phyloP scores from a whole-genome alignment of 371 early-diverging fungal species.

The Modicella reniformis region DNA sequence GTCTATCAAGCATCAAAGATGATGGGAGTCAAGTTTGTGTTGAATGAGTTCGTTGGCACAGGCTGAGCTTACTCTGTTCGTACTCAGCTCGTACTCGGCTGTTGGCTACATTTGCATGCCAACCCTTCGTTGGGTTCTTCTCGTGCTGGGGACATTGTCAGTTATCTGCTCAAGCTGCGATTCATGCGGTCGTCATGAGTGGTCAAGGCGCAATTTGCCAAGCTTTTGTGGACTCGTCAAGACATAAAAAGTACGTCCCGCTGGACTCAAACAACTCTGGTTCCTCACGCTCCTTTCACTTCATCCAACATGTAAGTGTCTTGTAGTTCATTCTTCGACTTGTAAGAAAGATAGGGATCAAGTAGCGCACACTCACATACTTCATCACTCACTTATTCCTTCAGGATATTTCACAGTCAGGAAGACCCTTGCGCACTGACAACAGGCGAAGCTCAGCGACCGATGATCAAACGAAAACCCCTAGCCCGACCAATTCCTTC shows the following conservation, averaged over 20 bases:
- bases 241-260: slow-evolving; percentile 45
- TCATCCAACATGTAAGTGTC: too few species aligned
- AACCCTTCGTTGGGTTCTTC: slow-evolving; percentile 88
- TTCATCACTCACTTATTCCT: too few species aligned
- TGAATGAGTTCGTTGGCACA: slow-evolving; percentile 87
- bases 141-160: slow-evolving; percentile 79
- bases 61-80: slow-evolving; percentile 14
- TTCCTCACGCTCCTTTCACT: background rate
- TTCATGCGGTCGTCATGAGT: slow-evolving; percentile 86
- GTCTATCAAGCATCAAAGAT: slow-evolving; percentile 83
- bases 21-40: slow-evolving; percentile 86
- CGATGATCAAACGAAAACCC: too few species aligned
- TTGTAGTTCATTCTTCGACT: too few species aligned
- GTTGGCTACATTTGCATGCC: slow-evolving; percentile 81
- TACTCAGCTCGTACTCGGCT: slow-evolving; percentile 59
- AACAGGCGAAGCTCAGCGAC: too few species aligned
- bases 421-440: too few species aligned
- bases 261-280: background rate
- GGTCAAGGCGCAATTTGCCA: slow-evolving; percentile 83
- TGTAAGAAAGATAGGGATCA: too few species aligned
- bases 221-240: slow-evolving; percentile 83
- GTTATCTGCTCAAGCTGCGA: slow-evolving; percentile 78
- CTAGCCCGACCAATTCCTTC: too few species aligned
- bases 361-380: too few species aligned
- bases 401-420: too few species aligned